Evolutionary conservation across 139 green algal genomes (phyloP).

Genomic region (Micractinium conductrix): DNA sequence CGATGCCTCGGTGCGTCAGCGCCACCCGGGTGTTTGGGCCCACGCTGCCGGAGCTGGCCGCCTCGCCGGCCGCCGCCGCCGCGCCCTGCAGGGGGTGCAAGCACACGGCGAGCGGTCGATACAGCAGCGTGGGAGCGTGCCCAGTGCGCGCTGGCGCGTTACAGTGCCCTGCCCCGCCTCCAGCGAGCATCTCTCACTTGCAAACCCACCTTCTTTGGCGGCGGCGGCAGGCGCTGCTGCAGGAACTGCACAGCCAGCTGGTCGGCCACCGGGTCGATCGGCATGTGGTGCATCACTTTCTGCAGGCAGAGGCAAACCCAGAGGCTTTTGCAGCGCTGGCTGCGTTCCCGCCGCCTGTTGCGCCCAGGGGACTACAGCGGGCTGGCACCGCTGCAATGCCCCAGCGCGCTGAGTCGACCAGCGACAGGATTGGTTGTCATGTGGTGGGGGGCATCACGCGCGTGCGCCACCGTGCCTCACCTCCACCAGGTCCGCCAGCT

Average conservation of each 20-base stretch:
- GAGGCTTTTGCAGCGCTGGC: too few species aligned
- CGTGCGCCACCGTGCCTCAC: too few species aligned
- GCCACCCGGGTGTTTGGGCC: slow-evolving; percentile 1
- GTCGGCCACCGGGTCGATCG: slow-evolving; percentile 33
- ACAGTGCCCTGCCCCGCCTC: not conserved
- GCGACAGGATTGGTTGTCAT: too few species aligned
- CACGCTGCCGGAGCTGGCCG: not conserved
- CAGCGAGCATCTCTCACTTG: not conserved
- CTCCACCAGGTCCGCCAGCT: slow-evolving; percentile 1
- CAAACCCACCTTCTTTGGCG: not conserved
- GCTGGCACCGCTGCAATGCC: too few species aligned
- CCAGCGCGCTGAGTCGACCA: too few species aligned
- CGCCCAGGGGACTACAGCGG: too few species aligned
- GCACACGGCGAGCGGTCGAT: not conserved
- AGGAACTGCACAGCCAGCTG: slow-evolving; percentile 46
- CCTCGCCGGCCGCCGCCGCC: not conserved
- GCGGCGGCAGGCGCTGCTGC: slow-evolving; percentile 46
- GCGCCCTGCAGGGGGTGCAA: not conserved
- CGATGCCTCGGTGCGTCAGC: slow-evolving; percentile 30
- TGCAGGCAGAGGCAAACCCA: too few species aligned
- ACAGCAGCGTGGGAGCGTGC: too few species aligned
- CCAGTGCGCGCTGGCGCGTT: too few species aligned
- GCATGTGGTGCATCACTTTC: slow-evolving; percentile 30
- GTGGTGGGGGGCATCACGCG: too few species aligned
- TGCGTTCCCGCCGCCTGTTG: too few species aligned